Conservation (phyloP, 176 grass and related monocot genomes). For the Phyllostachys edulis region DNA sequence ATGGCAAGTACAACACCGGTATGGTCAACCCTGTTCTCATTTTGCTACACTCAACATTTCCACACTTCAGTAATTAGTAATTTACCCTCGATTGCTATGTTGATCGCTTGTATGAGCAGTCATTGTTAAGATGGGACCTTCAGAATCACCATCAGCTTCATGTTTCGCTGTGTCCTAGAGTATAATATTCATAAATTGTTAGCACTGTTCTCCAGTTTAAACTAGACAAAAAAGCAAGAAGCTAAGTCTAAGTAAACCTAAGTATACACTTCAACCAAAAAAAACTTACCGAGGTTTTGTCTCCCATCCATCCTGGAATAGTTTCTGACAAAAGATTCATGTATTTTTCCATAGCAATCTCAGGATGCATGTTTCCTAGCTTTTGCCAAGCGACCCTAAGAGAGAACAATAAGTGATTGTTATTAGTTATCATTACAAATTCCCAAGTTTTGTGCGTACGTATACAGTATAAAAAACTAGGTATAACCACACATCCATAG, state of each 20-base stretch:
- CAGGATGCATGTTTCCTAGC: slow-evolving; percentile 73
- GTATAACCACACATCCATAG: slow-evolving; percentile 54
- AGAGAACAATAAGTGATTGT: slow-evolving; percentile 28
- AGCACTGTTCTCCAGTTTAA: slow-evolving; percentile 15
- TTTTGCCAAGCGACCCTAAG: slow-evolving; percentile 71
- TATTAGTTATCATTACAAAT: not conserved
- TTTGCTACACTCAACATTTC: slow-evolving; percentile 4
- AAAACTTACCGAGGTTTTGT: slow-evolving; percentile 37
- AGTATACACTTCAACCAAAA: slow-evolving; percentile 2
- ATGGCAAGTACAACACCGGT: slow-evolving; percentile 23
- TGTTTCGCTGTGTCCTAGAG: slow-evolving; percentile 39
- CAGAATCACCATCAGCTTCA: slow-evolving; percentile 1
- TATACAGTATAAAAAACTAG: not conserved
- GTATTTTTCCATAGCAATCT: slow-evolving; percentile 83
- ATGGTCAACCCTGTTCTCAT: slow-evolving; percentile 7
- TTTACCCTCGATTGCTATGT: slow-evolving; percentile 35
- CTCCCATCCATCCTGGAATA: slow-evolving; percentile 62
- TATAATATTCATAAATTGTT: slow-evolving; percentile 20
- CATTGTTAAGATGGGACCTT: slow-evolving; percentile 10
- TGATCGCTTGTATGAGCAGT: slow-evolving; percentile 18
- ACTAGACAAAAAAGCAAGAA: slow-evolving; percentile 24
- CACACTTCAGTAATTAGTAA: slow-evolving; percentile 23
- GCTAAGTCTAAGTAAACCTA: slow-evolving; percentile 8
- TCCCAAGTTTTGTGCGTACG: not conserved
- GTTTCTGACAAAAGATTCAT: slow-evolving; percentile 61